Evolutionary conservation across 73 alveolate genomes (phyloP).

Genomic region (Breviolum minutum): DNA sequence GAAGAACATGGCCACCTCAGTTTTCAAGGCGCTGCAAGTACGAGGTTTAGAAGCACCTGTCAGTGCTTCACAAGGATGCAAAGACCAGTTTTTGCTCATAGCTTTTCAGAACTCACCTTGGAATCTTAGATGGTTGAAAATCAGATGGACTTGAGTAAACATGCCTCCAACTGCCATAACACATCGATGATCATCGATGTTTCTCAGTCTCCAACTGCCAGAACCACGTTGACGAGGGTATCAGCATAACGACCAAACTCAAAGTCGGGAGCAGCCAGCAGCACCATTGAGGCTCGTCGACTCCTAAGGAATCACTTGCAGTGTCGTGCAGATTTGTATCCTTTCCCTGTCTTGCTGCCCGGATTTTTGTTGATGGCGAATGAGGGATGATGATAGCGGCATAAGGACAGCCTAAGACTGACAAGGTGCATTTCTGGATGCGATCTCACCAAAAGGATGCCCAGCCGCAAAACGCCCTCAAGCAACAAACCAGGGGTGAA

Average conservation of each 20-base stretch:
- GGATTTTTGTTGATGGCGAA: not conserved
- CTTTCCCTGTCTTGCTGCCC: not conserved
- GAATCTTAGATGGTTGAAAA: not conserved
- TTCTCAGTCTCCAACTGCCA: conserved; percentile 35
- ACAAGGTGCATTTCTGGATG: conserved; percentile 78
- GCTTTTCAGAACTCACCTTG: not conserved
- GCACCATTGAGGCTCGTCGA: not conserved
- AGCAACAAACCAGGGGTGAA: not conserved
- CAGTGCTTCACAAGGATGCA: no score
- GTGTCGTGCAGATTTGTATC: not conserved
- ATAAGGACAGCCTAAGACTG: not conserved
- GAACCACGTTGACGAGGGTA: conserved; percentile 49
- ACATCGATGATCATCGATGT: not conserved
- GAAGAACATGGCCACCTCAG: conserved; percentile 74
- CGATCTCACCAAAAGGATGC: conserved; percentile 78
- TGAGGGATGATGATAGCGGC: no score
- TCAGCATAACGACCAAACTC: conserved; percentile 93
- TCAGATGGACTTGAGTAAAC: no score
- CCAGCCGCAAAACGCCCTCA: conserved; percentile 75
- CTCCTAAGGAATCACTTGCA: not conserved
- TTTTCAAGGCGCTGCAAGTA: not conserved
- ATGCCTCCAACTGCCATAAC: not conserved
- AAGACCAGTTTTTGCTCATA: not conserved
- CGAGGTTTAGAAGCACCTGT: not conserved
- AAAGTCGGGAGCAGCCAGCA: conserved; percentile 66